These are phyloP conservation scores for Nakazawaea molendinolei DNA, from an alignment of 805 yeast species.

Conservation along the genomic window DNA sequence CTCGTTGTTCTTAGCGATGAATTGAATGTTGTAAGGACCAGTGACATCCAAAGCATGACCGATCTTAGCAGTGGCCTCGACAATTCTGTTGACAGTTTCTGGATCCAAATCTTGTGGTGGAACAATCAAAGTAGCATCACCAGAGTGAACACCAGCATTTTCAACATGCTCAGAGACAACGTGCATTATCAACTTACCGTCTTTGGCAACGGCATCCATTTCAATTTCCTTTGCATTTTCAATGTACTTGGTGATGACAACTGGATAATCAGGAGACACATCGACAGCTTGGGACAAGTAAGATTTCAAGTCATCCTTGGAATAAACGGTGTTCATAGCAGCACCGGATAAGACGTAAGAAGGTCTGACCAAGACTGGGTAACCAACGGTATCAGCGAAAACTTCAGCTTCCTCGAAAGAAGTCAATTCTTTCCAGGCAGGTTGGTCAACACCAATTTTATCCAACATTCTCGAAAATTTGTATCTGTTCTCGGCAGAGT, in stretches of 20 bases:
- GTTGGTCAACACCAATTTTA: conserved; percentile 94
- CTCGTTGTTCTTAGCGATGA: conserved; percentile 91
- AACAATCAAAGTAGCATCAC: conserved; percentile 95
- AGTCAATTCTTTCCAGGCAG: conserved; percentile 97
- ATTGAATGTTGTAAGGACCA: conserved; percentile 96
- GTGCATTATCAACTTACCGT: conserved; percentile 93
- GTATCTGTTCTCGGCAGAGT: conserved; percentile 96
- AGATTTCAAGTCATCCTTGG: conserved; percentile 79
- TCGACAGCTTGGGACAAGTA: conserved; percentile 92
- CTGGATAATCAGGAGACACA: conserved; percentile 97
- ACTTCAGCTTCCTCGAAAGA: conserved; percentile 87
- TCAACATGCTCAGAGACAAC: conserved; percentile 98
- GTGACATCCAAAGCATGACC: conserved; percentile 93
- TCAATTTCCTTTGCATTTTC: conserved; percentile 97
- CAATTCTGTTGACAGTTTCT: conserved; percentile 86
- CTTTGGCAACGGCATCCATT: conserved; percentile 96
- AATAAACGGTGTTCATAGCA: conserved; percentile 96
- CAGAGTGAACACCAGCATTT: conserved; percentile 99
- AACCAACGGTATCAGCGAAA: conserved; percentile 84
- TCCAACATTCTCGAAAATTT: conserved; percentile 97
- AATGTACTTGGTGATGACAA: conserved; percentile 92
- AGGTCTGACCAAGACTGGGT: conserved; percentile 96
- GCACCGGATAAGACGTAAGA: conserved; percentile 97
- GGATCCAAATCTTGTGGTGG: conserved; percentile 95
- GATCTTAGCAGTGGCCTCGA: conserved; percentile 91